Percentiles rank a stretch among this genome's conserved stretches.
Conservation (phyloP, 2,329 filamentous ascomycete species). For the Hysterium pulicare region DNA sequence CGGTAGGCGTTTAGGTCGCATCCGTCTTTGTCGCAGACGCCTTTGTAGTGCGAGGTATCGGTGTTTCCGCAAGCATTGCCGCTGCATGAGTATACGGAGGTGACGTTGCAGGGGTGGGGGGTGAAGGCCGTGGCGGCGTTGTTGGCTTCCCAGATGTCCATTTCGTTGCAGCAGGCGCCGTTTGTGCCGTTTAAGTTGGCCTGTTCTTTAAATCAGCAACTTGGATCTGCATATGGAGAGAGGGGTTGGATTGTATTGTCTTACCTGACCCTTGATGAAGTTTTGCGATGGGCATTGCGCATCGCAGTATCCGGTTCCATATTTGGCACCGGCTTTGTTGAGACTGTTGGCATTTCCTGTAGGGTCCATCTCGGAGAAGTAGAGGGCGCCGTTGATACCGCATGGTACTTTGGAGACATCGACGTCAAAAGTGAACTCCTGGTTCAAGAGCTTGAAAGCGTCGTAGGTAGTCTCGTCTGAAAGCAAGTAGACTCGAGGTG, state of each 20-base stretch:
- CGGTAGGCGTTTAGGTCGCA: conserved; percentile 58
- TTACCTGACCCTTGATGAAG: conserved; percentile 45
- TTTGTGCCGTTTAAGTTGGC: conserved; percentile 35
- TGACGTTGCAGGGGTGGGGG: conserved; percentile 56
- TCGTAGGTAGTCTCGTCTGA: conserved; percentile 19
- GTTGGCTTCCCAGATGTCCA: conserved; percentile 68
- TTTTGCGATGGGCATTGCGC: conserved; percentile 38
- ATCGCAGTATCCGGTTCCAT: conserved; percentile 44
- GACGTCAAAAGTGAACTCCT: conserved; percentile 27
- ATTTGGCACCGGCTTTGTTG: conserved; percentile 46
- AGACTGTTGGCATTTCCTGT: conserved; percentile 54
- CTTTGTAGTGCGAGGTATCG: conserved; percentile 51
- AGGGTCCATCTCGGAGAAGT: conserved; percentile 53
- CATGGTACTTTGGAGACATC: conserved; percentile 57
- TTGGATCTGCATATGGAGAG: neutral
- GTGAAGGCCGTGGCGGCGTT: conserved; percentile 58
- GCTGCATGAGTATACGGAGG: conserved; percentile 48
- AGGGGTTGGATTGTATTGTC: conserved; percentile 1
- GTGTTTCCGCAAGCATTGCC: conserved; percentile 37
- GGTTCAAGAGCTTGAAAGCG: conserved; percentile 22
- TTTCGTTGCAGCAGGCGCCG: conserved; percentile 62
- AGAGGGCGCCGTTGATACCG: conserved; percentile 57
- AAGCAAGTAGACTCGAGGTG: conserved; percentile 24
- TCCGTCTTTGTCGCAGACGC: conserved; percentile 61
- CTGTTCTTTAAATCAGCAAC: conserved; percentile 1